Base-by-base conservation (phyloP, 345 rosid genomes). In the Arabidopsis arenosa region DNA sequence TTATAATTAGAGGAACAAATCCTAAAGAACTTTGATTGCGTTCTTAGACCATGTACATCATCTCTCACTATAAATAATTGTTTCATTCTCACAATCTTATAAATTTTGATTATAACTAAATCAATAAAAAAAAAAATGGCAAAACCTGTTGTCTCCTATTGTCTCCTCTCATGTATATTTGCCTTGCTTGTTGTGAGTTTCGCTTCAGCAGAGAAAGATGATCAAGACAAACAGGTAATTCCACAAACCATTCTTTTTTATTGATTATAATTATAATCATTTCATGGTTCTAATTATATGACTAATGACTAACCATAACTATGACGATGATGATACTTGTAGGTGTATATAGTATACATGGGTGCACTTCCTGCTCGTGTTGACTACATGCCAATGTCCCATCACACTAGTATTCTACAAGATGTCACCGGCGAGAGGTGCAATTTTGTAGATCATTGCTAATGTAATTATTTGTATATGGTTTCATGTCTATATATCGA, bases 301-400 rank as follows among this genome's bases (percentile, higher is more conserved):
- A 65, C 2, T 45, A 33, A 68, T 44, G 33, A 14, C 2, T 0
- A 49, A 49, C n/a, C 14, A 30, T 52, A 7, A 62, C 54, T 0
- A 15, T 48, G 39, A 35, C 59, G 33, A 44, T 73, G 48, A 59
- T 54, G n/a, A 64, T 77, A 39, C 73, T 26, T 56, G 45, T 64
- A 82, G 87, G 81, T 73, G 1, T 80, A 81, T 67, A 72, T 85
- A 48, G 88, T 84, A 15, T 85, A 83, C 75, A 82, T 85, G 89
- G 93, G 90, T 3, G 81, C 76, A 35, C 83, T 68, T 37, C 84
- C 84, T 21, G 36, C 79, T 74, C 68, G 63, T 74, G 73, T 59
- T 78, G 80, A 43, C 28, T 85, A 48, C 81, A 83, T 28, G 74
- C 80, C 66, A 13, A 82, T 69, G 60, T 67, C 84, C 30, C 83